These are phyloP conservation scores for Eutrema heterophyllum DNA, from an alignment of 345 rosid genomes.

Conservation along the genomic window DNA sequence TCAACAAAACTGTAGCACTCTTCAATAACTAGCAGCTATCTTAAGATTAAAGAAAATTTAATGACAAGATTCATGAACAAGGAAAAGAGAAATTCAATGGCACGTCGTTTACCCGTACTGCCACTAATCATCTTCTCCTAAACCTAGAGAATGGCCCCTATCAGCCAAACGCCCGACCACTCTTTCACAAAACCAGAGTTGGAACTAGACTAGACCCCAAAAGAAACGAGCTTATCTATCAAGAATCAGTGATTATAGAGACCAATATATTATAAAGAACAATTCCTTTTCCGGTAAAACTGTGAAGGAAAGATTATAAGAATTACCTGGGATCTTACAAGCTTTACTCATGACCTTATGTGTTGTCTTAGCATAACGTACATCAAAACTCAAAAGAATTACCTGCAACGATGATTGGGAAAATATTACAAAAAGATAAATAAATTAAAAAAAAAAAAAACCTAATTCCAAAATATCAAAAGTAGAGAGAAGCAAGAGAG, in stretches of 20 bases:
- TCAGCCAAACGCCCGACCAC: too few relatives aligned
- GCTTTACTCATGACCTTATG: neutral
- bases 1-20: too few relatives aligned
- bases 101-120: too few relatives aligned
- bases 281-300: too few relatives aligned
- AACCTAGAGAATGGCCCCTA: neutral
- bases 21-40: too few relatives aligned
- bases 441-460: neutral
- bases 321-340: conserved; percentile 1
- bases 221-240: neutral
- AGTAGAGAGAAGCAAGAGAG: neutral
- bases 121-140: neutral
- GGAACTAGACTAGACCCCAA: neutral
- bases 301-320: neutral
- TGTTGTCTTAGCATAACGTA: neutral
- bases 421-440: too few relatives aligned
- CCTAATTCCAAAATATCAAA: neutral
- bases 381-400: neutral
- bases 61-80: too few relatives aligned
- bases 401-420: neutral
- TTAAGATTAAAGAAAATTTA: too few relatives aligned
- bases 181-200: neutral
- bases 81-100: too few relatives aligned
- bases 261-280: too few relatives aligned
- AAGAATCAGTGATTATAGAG: neutral